Conservation (phyloP, 352 stramenopile species). For the Stramenopiles sp. region DNA sequence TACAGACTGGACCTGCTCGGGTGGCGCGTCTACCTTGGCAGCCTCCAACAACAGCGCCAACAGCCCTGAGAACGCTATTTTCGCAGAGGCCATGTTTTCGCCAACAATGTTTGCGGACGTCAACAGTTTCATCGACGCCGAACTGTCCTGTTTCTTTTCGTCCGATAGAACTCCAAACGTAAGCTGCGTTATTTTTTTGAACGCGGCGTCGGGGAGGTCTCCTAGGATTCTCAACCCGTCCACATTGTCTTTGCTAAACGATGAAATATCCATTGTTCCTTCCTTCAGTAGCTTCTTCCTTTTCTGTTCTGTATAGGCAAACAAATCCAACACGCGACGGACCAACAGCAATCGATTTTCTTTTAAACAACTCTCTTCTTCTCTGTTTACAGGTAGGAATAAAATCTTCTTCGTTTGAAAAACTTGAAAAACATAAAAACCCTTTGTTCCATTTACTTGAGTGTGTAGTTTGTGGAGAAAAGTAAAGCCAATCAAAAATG, state of each 20-base stretch:
- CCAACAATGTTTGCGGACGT: background rate
- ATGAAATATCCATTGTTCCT: background rate
- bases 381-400: no score
- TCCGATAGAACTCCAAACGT: conserved; percentile 1
- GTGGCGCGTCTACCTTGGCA: background rate
- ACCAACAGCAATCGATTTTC: no score
- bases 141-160: conserved; percentile 7
- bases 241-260: background rate
- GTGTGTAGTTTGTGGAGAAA: no score
- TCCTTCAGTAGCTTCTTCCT: no score
- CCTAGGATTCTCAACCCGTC: background rate
- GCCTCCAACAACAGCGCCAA: conserved; percentile 1
- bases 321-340: no score
- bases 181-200: background rate
- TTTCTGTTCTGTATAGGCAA: no score
- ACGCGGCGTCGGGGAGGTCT: background rate
- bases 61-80: background rate
- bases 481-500: no score
- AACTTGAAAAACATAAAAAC: no score
- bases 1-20: background rate
- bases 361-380: no score
- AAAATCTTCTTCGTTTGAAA: no score
- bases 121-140: background rate
- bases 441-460: no score
- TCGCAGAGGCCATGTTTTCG: background rate